A percentile compares a stretch with the other conserved stretches of the same genome.
phyloP scores from a whole-genome alignment of 2,329 filamentous ascomycete genomes.

The Colletotrichum sp. region DNA sequence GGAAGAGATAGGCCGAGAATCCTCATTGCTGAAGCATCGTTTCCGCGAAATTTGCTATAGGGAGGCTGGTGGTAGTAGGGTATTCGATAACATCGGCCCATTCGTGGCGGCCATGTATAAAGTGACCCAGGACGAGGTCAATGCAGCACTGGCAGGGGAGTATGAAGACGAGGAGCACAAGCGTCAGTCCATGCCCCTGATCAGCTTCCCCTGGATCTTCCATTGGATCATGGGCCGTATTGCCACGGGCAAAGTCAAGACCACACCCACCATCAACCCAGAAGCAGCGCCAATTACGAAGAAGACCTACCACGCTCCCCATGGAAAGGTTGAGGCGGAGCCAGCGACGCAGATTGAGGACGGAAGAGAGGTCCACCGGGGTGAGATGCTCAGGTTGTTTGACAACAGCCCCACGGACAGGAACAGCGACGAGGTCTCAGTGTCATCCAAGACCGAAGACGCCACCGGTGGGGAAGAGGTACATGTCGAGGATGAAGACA shows the following conservation, averaged over 20 bases:
- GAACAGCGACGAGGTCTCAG: background rate
- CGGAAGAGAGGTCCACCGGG: constrained; percentile 22
- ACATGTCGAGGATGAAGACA: constrained; percentile 15
- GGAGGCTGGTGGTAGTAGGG: constrained; percentile 62
- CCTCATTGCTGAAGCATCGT: constrained; percentile 67
- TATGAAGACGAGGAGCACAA: constrained; percentile 33
- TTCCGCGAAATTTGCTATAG: constrained; percentile 72
- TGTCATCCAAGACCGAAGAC: background rate
- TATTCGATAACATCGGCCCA: constrained; percentile 67
- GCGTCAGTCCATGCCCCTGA: constrained; percentile 70
- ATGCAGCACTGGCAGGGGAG: constrained; percentile 58
- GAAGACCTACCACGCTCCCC: background rate
- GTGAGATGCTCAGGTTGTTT: constrained; percentile 20
- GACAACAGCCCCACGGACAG: constrained; percentile 1
- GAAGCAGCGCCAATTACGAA: background rate
- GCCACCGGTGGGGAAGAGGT: constrained; percentile 10
- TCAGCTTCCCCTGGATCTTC: constrained; percentile 96
- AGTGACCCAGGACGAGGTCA: constrained; percentile 76
- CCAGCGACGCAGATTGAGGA: constrained; percentile 17
- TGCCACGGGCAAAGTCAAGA: constrained; percentile 45
- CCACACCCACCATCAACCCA: background rate
- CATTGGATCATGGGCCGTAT: constrained; percentile 73
- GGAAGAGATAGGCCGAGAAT: constrained; percentile 78
- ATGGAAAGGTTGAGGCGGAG: background rate
- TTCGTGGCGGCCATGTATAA: constrained; percentile 90